Percentiles rank a stretch among this genome's conserved stretches.
Conservation (phyloP, 768 basidiomycete species). For the Tulasnella sp. region DNA sequence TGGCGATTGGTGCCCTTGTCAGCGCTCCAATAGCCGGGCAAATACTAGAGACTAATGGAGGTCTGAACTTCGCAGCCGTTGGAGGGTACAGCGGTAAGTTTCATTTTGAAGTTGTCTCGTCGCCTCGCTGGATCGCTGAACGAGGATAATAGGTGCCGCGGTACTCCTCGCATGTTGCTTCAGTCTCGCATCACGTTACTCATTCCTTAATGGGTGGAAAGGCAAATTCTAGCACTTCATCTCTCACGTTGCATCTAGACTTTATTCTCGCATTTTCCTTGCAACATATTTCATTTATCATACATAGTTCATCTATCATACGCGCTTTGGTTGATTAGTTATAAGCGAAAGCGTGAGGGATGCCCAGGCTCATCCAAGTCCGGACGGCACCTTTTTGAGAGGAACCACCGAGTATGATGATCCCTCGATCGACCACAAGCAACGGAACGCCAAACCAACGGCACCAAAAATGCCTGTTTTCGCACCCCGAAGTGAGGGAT, state of each 20-base stretch:
- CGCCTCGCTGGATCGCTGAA: background rate
- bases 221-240: conserved; percentile 18
- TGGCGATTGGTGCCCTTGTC: conserved; percentile 30
- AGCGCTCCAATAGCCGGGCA: conserved; percentile 30
- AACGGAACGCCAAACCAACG: background rate
- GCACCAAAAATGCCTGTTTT: background rate
- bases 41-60: conserved; percentile 13
- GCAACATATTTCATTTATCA: background rate
- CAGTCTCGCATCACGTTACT: background rate
- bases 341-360: background rate
- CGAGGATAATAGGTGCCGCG: background rate
- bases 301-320: background rate
- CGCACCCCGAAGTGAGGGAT: background rate
- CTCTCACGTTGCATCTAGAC: background rate
- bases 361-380: background rate
- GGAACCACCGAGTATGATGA: background rate
- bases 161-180: conserved; percentile 15
- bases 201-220: conserved; percentile 1
- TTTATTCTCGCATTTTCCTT: background rate
- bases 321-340: background rate
- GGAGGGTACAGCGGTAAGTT: conserved; percentile 29
- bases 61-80: conserved; percentile 19
- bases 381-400: background rate
- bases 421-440: no score
- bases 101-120: background rate